A percentile compares a stretch with the other conserved stretches of the same genome.
phyloP scores from a whole-genome alignment of 2,329 filamentous ascomycete species.

The Colletotrichum ledebouriae region DNA sequence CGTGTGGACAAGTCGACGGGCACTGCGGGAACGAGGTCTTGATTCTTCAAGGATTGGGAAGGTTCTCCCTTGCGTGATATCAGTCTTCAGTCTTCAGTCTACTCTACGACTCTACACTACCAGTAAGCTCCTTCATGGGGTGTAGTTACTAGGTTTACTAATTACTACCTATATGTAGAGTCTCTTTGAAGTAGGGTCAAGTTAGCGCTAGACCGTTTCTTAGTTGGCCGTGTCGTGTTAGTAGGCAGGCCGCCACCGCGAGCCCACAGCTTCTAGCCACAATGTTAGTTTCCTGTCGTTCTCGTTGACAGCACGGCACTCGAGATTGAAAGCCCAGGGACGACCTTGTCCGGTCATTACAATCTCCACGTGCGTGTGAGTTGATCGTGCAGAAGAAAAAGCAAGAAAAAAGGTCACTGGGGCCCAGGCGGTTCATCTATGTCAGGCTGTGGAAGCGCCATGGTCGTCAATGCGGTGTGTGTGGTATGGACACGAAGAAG shows the following conservation, averaged over 20 bases:
- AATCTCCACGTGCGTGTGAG: slow-evolving; percentile 26
- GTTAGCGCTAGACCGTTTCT: not conserved
- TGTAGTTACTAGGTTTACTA: no score
- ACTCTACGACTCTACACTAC: no score
- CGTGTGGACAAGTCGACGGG: slow-evolving; percentile 10
- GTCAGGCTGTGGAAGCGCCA: slow-evolving; percentile 36
- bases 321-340: slow-evolving; percentile 15
- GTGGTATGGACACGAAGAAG: slow-evolving; percentile 2
- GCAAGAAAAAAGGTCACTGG: slow-evolving; percentile 8
- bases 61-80: not conserved
- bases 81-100: not conserved
- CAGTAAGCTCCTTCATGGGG: no score
- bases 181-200: no score
- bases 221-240: not conserved
- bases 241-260: slow-evolving; percentile 8
- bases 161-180: not conserved
- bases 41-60: slow-evolving; percentile 10
- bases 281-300: slow-evolving; percentile 18
- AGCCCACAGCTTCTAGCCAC: slow-evolving; percentile 17
- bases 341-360: slow-evolving; percentile 31
- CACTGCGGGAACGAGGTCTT: slow-evolving; percentile 10
- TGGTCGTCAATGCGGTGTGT: slow-evolving; percentile 36
- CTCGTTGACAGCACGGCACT: slow-evolving; percentile 36
- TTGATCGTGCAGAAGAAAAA: slow-evolving; percentile 26
- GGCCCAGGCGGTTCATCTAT: slow-evolving; percentile 32